These are phyloP conservation scores for Septoria petroselini DNA, from an alignment of 2,329 filamentous ascomycete genomes.

Conservation along the genomic window DNA sequence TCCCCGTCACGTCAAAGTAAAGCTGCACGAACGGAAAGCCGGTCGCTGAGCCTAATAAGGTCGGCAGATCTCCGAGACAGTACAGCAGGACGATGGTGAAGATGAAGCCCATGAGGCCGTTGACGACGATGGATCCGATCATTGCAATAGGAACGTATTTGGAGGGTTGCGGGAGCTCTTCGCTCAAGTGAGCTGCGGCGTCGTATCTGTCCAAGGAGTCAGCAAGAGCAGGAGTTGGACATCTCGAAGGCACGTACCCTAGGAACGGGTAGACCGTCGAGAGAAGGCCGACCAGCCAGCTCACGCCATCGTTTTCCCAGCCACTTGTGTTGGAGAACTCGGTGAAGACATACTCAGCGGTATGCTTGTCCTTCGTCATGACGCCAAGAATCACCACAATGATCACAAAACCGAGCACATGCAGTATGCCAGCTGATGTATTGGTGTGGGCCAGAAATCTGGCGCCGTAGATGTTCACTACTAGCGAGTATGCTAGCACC, in stretches of 20 bases:
- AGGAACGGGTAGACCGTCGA: slow-evolving; percentile 24
- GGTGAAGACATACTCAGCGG: slow-evolving; percentile 19
- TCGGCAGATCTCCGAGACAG: slow-evolving; percentile 23
- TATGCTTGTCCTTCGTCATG: slow-evolving; percentile 39
- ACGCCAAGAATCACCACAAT: slow-evolving; percentile 44
- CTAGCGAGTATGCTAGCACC: slow-evolving; percentile 22
- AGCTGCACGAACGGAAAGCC: slow-evolving; percentile 27
- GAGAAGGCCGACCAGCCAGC: slow-evolving; percentile 23
- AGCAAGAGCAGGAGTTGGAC: not conserved
- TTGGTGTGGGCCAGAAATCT: slow-evolving; percentile 44
- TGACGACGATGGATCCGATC: slow-evolving; percentile 24
- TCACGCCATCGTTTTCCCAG: slow-evolving; percentile 22
- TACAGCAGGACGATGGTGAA: slow-evolving; percentile 24
- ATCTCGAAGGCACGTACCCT: slow-evolving; percentile 3
- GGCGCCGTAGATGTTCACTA: slow-evolving; percentile 25
- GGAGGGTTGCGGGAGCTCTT: slow-evolving; percentile 27
- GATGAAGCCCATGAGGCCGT: slow-evolving; percentile 23
- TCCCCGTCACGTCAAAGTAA: slow-evolving; percentile 29
- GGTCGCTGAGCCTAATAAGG: slow-evolving; percentile 29
- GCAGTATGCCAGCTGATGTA: slow-evolving; percentile 44
- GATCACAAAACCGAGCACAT: slow-evolving; percentile 49
- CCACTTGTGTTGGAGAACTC: slow-evolving; percentile 23
- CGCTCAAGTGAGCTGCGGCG: slow-evolving; percentile 24
- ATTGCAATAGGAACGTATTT: slow-evolving; percentile 29
- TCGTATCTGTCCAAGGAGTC: slow-evolving; percentile 10